phyloP scores from a whole-genome alignment of 179 eudicot species.

The Beta lomatogona region DNA sequence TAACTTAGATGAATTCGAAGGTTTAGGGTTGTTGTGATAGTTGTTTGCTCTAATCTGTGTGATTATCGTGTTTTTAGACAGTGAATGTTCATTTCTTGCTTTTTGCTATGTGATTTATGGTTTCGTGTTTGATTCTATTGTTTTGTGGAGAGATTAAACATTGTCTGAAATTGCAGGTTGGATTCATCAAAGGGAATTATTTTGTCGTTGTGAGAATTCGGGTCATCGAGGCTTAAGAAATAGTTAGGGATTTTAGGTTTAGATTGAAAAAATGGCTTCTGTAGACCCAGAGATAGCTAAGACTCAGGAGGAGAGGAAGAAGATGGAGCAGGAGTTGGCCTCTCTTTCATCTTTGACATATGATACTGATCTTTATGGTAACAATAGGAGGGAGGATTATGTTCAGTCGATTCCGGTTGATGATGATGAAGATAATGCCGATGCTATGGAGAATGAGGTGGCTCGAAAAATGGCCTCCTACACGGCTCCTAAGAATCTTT shows the following conservation, averaged over 20 bases:
- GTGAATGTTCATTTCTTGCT: neutral
- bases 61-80: no score
- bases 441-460: conserved; percentile 55
- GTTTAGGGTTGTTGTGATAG: no score
- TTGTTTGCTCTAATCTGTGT: no score
- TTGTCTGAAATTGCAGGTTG: neutral
- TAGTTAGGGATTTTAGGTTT: conserved; percentile 1
- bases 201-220: neutral
- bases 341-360: conserved; percentile 60
- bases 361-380: conserved; percentile 70
- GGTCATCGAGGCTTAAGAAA: no score
- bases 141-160: neutral
- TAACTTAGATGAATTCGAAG: no score
- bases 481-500: conserved; percentile 73
- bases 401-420: conserved; percentile 65
- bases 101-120: neutral
- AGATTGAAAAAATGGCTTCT: conserved; percentile 26
- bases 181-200: no score
- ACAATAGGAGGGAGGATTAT: conserved; percentile 56
- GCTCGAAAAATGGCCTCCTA: conserved; percentile 66
- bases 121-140: neutral
- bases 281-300: conserved; percentile 55
- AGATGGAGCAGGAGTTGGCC: conserved; percentile 69
- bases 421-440: conserved; percentile 68
- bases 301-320: conserved; percentile 75